Percentiles rank a stretch among this genome's conserved stretches.
These are phyloP conservation scores for Rugonectria rugulosa DNA, from an alignment of 2,329 filamentous ascomycete species.

Conservation along the genomic window DNA sequence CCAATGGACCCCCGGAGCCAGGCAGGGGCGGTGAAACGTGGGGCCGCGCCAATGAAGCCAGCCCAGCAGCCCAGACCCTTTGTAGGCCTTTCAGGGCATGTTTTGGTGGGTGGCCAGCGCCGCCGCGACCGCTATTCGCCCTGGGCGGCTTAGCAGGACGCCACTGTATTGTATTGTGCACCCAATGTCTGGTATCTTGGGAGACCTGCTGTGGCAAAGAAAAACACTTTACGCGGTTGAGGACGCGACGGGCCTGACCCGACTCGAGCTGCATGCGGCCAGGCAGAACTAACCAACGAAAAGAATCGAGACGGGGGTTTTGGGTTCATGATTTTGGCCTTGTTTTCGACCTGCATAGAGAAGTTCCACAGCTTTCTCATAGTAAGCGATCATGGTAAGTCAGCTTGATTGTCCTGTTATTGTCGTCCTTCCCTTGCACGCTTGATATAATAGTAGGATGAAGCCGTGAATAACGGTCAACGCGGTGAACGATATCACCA, in stretches of 20 bases:
- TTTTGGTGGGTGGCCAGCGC: constrained; percentile 1
- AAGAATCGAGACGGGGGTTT: constrained; percentile 15
- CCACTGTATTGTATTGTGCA: too few species aligned
- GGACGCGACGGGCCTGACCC: constrained; percentile 24
- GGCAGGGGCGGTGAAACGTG: constrained; percentile 33
- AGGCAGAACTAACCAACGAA: constrained; percentile 26
- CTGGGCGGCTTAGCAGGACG: background rate
- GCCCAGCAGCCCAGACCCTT: constrained; percentile 9
- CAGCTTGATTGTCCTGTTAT: background rate
- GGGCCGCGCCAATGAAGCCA: constrained; percentile 16
- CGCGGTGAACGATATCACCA: constrained; percentile 1
- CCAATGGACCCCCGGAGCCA: constrained; percentile 32
- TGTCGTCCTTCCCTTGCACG: background rate
- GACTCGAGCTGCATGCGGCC: constrained; percentile 15
- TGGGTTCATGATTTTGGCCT: constrained; percentile 15
- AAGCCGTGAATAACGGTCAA: background rate
- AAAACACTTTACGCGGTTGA: constrained; percentile 48
- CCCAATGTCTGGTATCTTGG: constrained; percentile 4
- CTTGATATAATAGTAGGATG: background rate
- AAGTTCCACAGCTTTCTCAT: constrained; percentile 1
- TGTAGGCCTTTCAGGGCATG: constrained; percentile 4
- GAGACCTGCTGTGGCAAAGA: constrained; percentile 18
- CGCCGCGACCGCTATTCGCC: background rate
- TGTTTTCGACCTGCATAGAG: constrained; percentile 13
- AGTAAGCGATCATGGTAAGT: constrained; percentile 31